Conservation (phyloP, 2,329 filamentous ascomycete genomes). For the Capronia coronata region DNA sequence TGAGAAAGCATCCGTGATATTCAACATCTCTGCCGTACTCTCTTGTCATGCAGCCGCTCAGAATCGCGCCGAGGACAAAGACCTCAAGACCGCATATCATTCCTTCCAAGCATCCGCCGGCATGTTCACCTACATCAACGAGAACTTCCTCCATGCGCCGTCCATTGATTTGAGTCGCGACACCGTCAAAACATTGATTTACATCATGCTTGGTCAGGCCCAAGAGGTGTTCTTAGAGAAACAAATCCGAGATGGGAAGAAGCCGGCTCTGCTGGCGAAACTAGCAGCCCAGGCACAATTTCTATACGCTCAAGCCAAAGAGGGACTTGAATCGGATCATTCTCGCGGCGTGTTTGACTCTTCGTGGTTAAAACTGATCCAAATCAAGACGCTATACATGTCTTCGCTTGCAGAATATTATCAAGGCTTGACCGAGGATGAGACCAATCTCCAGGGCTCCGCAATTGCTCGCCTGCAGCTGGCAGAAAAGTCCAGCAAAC, state of each 20-base stretch:
- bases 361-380: constrained; percentile 70
- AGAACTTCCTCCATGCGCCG: constrained; percentile 96
- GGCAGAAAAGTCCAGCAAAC: constrained; percentile 70
- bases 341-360: constrained; percentile 89
- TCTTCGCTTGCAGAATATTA: constrained; percentile 86
- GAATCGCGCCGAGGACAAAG: constrained; percentile 82
- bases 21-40: constrained; percentile 96
- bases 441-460: constrained; percentile 77
- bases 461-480: constrained; percentile 76
- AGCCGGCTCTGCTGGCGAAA: constrained; percentile 84
- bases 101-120: constrained; percentile 96
- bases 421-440: constrained; percentile 84
- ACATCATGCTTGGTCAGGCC: constrained; percentile 86
- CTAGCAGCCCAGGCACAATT: constrained; percentile 84
- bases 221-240: constrained; percentile 98
- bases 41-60: constrained; percentile 93
- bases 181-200: constrained; percentile 89
- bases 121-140: constrained; percentile 99
- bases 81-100: constrained; percentile 93
- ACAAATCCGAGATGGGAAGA: constrained; percentile 87
- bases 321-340: constrained; percentile 89
- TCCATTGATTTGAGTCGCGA: constrained; percentile 93
- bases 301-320: constrained; percentile 77
- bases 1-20: constrained; percentile 98
- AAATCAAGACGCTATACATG: constrained; percentile 73